These are phyloP conservation scores for Pseudevernia furfuracea DNA, from an alignment of 495 filamentous ascomycete species.

Conservation along the genomic window DNA sequence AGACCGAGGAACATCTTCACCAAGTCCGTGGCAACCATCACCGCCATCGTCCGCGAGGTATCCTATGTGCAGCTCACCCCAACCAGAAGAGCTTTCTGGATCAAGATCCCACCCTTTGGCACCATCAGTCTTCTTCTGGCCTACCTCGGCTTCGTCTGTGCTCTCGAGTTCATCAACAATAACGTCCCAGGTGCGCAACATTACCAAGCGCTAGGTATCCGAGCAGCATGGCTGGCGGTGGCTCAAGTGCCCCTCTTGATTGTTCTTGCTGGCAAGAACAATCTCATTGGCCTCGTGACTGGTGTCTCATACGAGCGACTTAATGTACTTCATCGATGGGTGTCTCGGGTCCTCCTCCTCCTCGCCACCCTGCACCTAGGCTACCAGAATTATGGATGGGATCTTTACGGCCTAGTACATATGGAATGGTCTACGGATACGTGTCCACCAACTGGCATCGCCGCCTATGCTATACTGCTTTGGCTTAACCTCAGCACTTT, in stretches of 20 bases:
- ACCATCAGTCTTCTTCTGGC: conserved; percentile 37
- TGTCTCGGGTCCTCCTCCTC: conserved; percentile 63
- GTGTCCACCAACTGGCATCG: conserved; percentile 60
- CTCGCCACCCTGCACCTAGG: conserved; percentile 67
- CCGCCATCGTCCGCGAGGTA: conserved; percentile 59
- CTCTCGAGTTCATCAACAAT: conserved; percentile 40
- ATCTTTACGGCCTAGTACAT: conserved; percentile 52
- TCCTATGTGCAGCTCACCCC: conserved; percentile 51
- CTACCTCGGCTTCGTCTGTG: conserved; percentile 35
- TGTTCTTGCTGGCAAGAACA: conserved; percentile 68
- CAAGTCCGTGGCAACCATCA: conserved; percentile 54
- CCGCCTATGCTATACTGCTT: conserved; percentile 62
- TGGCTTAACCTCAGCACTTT: conserved; percentile 66
- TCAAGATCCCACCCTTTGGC: conserved; percentile 52
- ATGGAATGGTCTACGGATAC: conserved; percentile 54
- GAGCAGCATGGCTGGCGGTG: conserved; percentile 66
- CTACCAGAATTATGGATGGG: conserved; percentile 65
- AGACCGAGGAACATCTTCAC: conserved; percentile 53
- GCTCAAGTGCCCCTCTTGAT: conserved; percentile 75
- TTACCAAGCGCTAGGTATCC: conserved; percentile 67
- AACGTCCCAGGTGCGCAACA: conserved; percentile 36
- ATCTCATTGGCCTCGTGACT: conserved; percentile 59
- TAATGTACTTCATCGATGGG: conserved; percentile 82
- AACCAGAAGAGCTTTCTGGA: conserved; percentile 34
- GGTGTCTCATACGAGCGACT: conserved; percentile 68